Percentiles rank a stretch among this genome's conserved stretches.
Conservation (phyloP, 768 basidiomycete genomes). For the Galerina marginata region DNA sequence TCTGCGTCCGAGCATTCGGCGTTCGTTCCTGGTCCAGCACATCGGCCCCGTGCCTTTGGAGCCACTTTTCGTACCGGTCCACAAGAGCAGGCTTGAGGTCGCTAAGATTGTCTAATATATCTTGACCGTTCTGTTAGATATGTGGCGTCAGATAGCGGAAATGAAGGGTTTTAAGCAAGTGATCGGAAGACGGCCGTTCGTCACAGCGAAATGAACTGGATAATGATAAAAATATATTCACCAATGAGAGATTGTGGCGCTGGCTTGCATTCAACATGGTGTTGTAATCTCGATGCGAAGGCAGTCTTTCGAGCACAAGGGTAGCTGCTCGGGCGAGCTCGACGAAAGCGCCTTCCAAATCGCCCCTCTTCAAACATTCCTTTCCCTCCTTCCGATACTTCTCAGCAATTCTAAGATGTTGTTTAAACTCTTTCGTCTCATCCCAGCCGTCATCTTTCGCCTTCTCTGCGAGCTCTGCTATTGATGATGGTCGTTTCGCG, state of each 20-base stretch:
- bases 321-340: conserved; percentile 76
- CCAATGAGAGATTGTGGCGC: conserved; percentile 69
- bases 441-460: conserved; percentile 65
- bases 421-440: conserved; percentile 62
- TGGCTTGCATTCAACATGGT: conserved; percentile 60
- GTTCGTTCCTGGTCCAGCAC: conserved; percentile 32
- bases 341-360: conserved; percentile 76
- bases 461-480: conserved; percentile 67
- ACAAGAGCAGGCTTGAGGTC: conserved; percentile 69
- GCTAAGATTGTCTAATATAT: conserved; percentile 70
- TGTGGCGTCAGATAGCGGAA: not conserved
- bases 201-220: not conserved
- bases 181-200: not conserved
- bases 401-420: conserved; percentile 71
- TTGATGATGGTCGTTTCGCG: conserved; percentile 54
- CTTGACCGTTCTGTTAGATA: conserved; percentile 66
- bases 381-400: conserved; percentile 62
- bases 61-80: conserved; percentile 68
- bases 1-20: conserved; percentile 30
- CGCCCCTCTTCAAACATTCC: conserved; percentile 48
- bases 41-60: conserved; percentile 43
- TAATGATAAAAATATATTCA: conserved; percentile 40
- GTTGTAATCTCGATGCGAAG: conserved; percentile 70
- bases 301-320: conserved; percentile 80
- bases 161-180: conserved; percentile 1